Evolutionary conservation across 2,329 filamentous ascomycete species (phyloP).

Genomic region (Elsinoe batatas): DNA sequence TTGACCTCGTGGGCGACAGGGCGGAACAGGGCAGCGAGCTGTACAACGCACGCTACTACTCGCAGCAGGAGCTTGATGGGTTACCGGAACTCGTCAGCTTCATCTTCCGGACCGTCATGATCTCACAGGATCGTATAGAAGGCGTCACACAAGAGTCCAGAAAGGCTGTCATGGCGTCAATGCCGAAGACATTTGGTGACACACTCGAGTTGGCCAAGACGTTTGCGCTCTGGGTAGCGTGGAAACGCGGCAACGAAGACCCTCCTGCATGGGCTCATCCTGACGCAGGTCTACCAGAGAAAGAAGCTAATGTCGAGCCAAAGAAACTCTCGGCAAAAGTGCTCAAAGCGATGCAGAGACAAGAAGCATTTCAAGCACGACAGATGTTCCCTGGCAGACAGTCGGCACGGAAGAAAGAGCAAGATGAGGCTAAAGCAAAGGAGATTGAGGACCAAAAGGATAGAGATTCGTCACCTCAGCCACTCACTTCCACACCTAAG

Average conservation of each 20-base stretch:
- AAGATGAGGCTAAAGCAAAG: slow-evolving; percentile 18
- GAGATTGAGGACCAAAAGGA: not conserved
- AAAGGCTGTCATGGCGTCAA: slow-evolving; percentile 52
- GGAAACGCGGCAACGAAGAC: slow-evolving; percentile 56
- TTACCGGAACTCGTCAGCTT: slow-evolving; percentile 50
- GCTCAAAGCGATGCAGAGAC: slow-evolving; percentile 46
- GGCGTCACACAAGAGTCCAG: slow-evolving; percentile 49
- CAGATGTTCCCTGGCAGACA: slow-evolving; percentile 36
- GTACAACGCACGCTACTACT: slow-evolving; percentile 52
- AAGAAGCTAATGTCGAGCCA: slow-evolving; percentile 35
- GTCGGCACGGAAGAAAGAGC: slow-evolving; percentile 30
- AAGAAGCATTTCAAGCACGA: slow-evolving; percentile 37
- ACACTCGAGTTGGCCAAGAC: slow-evolving; percentile 49
- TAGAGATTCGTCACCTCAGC: slow-evolving; percentile 26
- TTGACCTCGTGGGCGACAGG: slow-evolving; percentile 42
- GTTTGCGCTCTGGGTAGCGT: slow-evolving; percentile 57
- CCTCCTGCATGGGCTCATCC: slow-evolving; percentile 54
- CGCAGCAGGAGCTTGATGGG: slow-evolving; percentile 52
- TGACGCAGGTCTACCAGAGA: slow-evolving; percentile 43
- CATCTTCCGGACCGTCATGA: slow-evolving; percentile 53
- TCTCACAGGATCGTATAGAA: slow-evolving; percentile 51
- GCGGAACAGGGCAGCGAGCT: slow-evolving; percentile 44
- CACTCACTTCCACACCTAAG: slow-evolving; percentile 41
- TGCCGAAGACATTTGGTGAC: slow-evolving; percentile 53
- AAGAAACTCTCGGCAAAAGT: slow-evolving; percentile 48